These are phyloP conservation scores for Suhomyces ambrosiae DNA, from an alignment of 1,139 yeast genomes.

Conservation along the genomic window DNA sequence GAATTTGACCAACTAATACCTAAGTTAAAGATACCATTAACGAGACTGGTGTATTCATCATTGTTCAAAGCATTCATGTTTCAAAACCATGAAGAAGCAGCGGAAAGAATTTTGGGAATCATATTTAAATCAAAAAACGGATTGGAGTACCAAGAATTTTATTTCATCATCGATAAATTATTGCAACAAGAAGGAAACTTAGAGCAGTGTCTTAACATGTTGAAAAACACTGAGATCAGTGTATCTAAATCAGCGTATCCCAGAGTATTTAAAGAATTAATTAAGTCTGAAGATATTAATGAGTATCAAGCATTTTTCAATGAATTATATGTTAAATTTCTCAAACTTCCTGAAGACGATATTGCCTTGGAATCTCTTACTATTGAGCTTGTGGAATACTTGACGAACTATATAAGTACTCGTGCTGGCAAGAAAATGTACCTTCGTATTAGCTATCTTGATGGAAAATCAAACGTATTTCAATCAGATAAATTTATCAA, in stretches of 20 bases:
- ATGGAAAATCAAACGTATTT: conserved; percentile 11
- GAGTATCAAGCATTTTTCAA: conserved; percentile 16
- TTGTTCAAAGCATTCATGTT: conserved; percentile 34
- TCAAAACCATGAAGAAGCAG: conserved; percentile 30
- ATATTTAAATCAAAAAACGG: conserved; percentile 35
- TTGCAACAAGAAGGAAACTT: conserved; percentile 26
- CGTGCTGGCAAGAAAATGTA: conserved; percentile 19
- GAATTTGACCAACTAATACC: conserved; percentile 25
- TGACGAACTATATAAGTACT: conserved; percentile 14
- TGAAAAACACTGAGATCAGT: conserved; percentile 21
- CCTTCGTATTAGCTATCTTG: conserved; percentile 11
- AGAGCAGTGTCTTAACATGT: conserved; percentile 27
- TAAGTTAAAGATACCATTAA: conserved; percentile 31
- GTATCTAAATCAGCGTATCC: conserved; percentile 31
- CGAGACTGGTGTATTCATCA: conserved; percentile 37
- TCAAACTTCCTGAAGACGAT: conserved; percentile 16
- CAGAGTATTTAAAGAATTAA: conserved; percentile 20
- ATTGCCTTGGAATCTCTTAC: conserved; percentile 16
- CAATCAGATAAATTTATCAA: conserved; percentile 4
- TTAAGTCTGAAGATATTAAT: conserved; percentile 14
- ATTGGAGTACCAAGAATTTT: conserved; percentile 29
- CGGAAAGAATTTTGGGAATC: conserved; percentile 33
- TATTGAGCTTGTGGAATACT: conserved; percentile 10
- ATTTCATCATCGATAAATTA: conserved; percentile 30
- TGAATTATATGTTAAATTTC: conserved; percentile 16